These are phyloP conservation scores for Metschnikowia bowlesiae DNA, from an alignment of 805 yeast species.

Conservation along the genomic window DNA sequence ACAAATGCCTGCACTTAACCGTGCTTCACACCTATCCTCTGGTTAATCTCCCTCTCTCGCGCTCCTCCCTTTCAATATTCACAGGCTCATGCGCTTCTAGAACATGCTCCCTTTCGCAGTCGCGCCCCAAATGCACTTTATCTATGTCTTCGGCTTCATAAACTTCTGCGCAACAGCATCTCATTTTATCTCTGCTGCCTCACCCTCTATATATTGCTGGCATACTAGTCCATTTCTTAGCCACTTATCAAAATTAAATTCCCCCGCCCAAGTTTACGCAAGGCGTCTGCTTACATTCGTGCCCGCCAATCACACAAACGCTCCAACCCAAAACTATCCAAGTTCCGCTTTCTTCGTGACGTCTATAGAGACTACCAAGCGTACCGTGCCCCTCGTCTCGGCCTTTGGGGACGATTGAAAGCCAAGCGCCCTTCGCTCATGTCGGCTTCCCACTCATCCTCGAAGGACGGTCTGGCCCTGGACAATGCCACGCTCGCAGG, in stretches of 20 bases:
- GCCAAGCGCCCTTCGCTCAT: slow-evolving; percentile 15
- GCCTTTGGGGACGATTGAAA: slow-evolving; percentile 15
- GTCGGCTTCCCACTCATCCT: slow-evolving; percentile 1
- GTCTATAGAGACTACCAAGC: slow-evolving; percentile 32
- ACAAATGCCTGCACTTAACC: no score
- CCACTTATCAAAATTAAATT: slow-evolving; percentile 8
- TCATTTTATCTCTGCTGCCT: background rate
- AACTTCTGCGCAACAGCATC: slow-evolving; percentile 1
- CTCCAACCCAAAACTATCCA: slow-evolving; percentile 17
- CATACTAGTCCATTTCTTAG: background rate
- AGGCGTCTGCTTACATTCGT: slow-evolving; percentile 11
- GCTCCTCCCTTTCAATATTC: no score
- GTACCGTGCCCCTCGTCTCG: slow-evolving; percentile 16
- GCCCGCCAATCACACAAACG: slow-evolving; percentile 13
- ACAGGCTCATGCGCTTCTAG: background rate
- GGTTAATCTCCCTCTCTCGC: no score
- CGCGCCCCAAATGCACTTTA: background rate
- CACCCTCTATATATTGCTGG: background rate
- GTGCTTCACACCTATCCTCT: no score
- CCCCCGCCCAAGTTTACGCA: slow-evolving; percentile 11
- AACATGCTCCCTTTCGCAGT: background rate
- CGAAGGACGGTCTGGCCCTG: background rate
- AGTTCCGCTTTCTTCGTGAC: slow-evolving; percentile 24
- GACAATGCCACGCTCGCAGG: background rate
- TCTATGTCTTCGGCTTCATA: background rate